Percentiles rank a stretch among this genome's conserved stretches.
Conservation (phyloP, 306 rosid genomes). For the Oemleria cerasiformis region DNA sequence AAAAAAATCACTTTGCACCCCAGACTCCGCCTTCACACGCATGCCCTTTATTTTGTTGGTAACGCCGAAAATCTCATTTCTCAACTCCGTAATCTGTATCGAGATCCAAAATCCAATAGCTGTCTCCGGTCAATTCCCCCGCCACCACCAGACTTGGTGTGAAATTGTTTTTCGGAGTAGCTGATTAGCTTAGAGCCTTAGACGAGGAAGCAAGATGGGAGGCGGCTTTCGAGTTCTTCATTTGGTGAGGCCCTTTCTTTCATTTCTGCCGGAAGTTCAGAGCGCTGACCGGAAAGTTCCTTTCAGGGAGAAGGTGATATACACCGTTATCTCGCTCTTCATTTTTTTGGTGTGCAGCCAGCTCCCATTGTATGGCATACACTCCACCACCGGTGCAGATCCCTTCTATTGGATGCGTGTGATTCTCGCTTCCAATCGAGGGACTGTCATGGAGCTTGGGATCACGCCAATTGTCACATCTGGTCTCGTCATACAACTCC, state of each 20-base stretch:
- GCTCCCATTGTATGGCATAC: slow-evolving; percentile 92
- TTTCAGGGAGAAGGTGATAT: slow-evolving; percentile 92
- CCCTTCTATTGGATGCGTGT: slow-evolving; percentile 98
- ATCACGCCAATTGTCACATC: slow-evolving; percentile 95
- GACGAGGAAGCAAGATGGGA: slow-evolving; percentile 61
- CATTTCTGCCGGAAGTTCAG: slow-evolving; percentile 91
- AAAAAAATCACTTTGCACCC: too few relatives aligned
- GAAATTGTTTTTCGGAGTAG: too few relatives aligned
- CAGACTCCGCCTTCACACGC: too few relatives aligned
- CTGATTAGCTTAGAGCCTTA: slow-evolving; percentile 19
- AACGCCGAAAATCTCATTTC: not conserved
- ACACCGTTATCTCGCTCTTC: slow-evolving; percentile 83
- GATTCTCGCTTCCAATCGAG: slow-evolving; percentile 88
- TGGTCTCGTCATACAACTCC: slow-evolving; percentile 87
- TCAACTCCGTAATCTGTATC: not conserved
- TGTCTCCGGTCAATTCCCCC: slow-evolving; percentile 3
- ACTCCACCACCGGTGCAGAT: slow-evolving; percentile 93
- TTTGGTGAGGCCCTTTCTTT: slow-evolving; percentile 84
- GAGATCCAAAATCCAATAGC: slow-evolving; percentile 3
- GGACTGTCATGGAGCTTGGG: slow-evolving; percentile 97
- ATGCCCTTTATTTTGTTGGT: not conserved
- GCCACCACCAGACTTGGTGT: not conserved
- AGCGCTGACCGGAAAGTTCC: slow-evolving; percentile 90
- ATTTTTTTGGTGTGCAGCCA: slow-evolving; percentile 90
- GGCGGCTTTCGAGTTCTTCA: slow-evolving; percentile 97